Base-by-base conservation (phyloP, 306 rosid species). In the Vachellia pachyceras region DNA sequence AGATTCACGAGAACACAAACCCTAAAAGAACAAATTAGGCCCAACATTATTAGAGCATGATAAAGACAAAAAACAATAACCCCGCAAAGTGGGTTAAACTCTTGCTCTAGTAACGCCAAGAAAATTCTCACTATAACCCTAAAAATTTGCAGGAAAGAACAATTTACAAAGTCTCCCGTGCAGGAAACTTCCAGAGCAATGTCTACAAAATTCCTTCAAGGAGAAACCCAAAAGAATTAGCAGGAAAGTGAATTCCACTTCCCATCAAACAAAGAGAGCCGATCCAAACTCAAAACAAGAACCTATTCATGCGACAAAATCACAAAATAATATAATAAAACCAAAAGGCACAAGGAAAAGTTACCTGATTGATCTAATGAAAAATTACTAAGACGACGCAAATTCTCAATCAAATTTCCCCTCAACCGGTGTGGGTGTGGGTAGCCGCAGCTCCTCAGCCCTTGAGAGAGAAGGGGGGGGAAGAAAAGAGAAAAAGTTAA, bases 1-100 rank as follows among this genome's bases (percentile, higher is more conserved):
- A 9, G 61, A 82, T 76, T 60, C 60, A 79, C 45, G 68, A 41
- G 44, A 72, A 20, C 17, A 67, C 58, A 85, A 75, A 70, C 66
- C 82, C 75, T 72, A 72, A 66, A 46, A 10, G 20, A 7, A 25
- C 69, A 76, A 71, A 78, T 54, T 79, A 40, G 25, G 58, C 80
- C 50, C 64, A 79, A 55, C 35, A 79, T 70, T 71, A 54, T 36
- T 20, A 75, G 7, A 76, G 39, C 75, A 61, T 44, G 57, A 71
- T 13, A 39, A 71, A 47, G 36, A 5, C 47, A 61, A 68, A n/a
- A 12, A 46, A 29, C 25, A 35, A 23, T 44, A 45, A 12, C 18
- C 13, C 57, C 57, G 6, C 9, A 40, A 70, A 70, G 58, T 20
- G 45, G 57, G 6, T 44, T 13, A 70, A 70, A 22, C 22, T 22